Evolutionary conservation across 495 filamentous ascomycete genomes (phyloP).

Genomic region (Pseudoneurospora amorphoporcata): DNA sequence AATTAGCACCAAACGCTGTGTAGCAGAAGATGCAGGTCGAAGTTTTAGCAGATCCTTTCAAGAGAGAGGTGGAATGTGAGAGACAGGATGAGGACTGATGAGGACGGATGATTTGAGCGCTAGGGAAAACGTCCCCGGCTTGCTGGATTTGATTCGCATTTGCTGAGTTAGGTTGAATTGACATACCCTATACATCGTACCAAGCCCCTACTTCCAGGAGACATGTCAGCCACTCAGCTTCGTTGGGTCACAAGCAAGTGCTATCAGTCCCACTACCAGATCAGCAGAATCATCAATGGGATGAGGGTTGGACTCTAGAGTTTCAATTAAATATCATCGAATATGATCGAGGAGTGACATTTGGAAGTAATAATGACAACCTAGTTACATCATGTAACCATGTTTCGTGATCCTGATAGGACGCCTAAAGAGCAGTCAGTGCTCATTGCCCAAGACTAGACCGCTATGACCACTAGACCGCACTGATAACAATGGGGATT

Average conservation of each 20-base stretch:
- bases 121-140: neutral
- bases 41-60: neutral
- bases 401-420: neutral
- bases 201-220: neutral
- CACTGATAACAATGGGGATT: neutral
- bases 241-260: neutral
- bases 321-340: neutral
- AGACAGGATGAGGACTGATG: neutral
- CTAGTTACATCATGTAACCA: neutral
- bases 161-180: neutral
- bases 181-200: neutral
- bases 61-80: neutral
- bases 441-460: neutral
- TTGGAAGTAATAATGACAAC: neutral
- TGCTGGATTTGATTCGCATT: neutral
- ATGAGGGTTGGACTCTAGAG: neutral
- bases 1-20: neutral
- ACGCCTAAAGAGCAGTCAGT: neutral
- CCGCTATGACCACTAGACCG: neutral
- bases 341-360: neutral
- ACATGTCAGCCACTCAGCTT: neutral
- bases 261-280: neutral
- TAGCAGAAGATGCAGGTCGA: neutral
- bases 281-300: neutral
- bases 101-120: neutral